These are phyloP conservation scores for Bryum argenteum DNA, from an alignment of 225 moss, liverwort and hornwort species.

Conservation along the genomic window DNA sequence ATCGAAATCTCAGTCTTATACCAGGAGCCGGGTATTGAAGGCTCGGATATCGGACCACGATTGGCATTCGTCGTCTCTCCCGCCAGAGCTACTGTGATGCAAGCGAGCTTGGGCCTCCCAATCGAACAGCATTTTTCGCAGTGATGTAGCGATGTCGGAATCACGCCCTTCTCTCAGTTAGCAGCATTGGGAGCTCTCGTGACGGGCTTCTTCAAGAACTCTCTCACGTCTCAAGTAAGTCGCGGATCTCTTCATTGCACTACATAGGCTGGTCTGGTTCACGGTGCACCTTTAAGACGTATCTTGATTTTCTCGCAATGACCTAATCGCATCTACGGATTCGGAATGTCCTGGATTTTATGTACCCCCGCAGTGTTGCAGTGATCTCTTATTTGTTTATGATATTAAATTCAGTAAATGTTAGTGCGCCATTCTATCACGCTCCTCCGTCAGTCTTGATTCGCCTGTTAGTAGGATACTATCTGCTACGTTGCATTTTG, in stretches of 20 bases:
- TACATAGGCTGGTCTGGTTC: background rate
- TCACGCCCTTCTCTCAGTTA: background rate
- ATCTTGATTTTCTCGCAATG: conserved; percentile 12
- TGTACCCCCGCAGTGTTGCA: background rate
- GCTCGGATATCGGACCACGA: background rate
- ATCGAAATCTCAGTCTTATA: too few relatives aligned
- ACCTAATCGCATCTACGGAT: background rate
- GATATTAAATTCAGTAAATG: background rate
- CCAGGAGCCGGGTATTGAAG: too few relatives aligned
- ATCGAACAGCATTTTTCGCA: background rate
- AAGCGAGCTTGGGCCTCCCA: background rate
- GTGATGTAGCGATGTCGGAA: background rate
- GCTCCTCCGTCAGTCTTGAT: background rate
- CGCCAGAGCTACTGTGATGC: background rate
- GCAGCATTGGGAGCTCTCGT: background rate
- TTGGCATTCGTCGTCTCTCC: background rate
- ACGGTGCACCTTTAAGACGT: background rate
- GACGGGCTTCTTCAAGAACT: background rate
- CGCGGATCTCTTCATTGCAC: background rate
- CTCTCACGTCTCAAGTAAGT: background rate
- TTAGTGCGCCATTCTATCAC: too few relatives aligned
- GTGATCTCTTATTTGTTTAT: background rate
- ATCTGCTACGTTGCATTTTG: conserved; percentile 2
- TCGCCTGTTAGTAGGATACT: background rate
- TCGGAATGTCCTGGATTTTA: background rate